Evolutionary conservation across 2,329 filamentous ascomycete species (phyloP).

Genomic region (Colletotrichum sp.): DNA sequence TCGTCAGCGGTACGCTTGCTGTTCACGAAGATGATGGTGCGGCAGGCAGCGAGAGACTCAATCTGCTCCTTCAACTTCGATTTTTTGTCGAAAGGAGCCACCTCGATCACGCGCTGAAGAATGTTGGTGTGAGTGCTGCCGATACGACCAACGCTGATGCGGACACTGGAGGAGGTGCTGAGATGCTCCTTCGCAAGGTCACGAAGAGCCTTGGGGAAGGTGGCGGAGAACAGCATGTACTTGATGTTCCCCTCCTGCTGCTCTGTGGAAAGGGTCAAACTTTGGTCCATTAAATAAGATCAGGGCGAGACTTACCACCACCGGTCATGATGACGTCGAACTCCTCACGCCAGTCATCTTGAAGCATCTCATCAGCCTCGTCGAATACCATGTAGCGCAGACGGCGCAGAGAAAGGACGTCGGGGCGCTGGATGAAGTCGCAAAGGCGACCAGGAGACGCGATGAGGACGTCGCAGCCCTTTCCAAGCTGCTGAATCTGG

Average conservation of each 20-base stretch:
- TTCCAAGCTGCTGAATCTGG: constrained; percentile 75
- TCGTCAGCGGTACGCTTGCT: constrained; percentile 78
- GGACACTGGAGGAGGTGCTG: constrained; percentile 69
- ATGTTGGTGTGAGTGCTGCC: constrained; percentile 87
- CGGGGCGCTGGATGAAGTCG: constrained; percentile 79
- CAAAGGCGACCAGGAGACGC: constrained; percentile 85
- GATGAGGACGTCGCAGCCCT: constrained; percentile 89
- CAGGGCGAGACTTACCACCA: constrained; percentile 65
- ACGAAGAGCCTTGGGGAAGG: constrained; percentile 83
- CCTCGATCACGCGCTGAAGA: constrained; percentile 74
- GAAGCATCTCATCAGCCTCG: constrained; percentile 93
- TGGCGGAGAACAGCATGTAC: constrained; percentile 91
- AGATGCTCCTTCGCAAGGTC: constrained; percentile 80
- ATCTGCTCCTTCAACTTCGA: constrained; percentile 76
- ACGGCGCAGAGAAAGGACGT: constrained; percentile 73
- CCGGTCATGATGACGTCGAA: constrained; percentile 79
- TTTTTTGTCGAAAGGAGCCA: constrained; percentile 71
- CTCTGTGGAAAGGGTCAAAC: constrained; percentile 53
- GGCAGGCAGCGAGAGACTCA: constrained; percentile 69
- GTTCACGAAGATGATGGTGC: constrained; percentile 92
- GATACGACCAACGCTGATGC: constrained; percentile 85
- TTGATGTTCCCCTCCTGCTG: constrained; percentile 73
- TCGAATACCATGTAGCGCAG: constrained; percentile 86
- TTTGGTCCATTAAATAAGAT: background rate
- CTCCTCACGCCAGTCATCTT: constrained; percentile 77